Percentiles rank a stretch among this genome's conserved stretches.
These are phyloP conservation scores for Pichia cactophila DNA, from an alignment of 1,139 yeast genomes.

Conservation along the genomic window DNA sequence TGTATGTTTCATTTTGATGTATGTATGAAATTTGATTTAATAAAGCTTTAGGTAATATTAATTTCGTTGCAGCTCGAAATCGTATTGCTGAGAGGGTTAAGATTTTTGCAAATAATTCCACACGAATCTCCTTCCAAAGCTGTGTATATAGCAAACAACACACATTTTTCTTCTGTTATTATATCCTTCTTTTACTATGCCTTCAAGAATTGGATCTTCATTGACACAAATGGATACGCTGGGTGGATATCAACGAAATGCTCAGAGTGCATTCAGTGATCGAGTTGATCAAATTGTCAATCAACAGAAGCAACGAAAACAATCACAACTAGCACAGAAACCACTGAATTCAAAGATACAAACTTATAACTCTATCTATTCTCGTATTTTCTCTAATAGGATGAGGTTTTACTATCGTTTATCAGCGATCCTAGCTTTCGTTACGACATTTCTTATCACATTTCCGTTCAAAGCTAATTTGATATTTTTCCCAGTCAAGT, in stretches of 20 bases:
- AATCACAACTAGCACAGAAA: not conserved
- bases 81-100: too few relatives aligned
- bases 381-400: constrained; percentile 20
- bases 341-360: not conserved
- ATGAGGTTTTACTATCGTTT: constrained; percentile 28
- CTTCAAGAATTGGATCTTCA: not conserved
- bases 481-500: constrained; percentile 26
- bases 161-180: too few relatives aligned
- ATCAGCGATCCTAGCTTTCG: constrained; percentile 28
- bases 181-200: not conserved
- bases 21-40: too few relatives aligned
- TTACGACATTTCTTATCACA: constrained; percentile 22
- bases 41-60: too few relatives aligned
- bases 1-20: too few relatives aligned
- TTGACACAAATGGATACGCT: not conserved
- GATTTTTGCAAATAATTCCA: too few relatives aligned
- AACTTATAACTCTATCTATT: constrained; percentile 6
- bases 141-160: too few relatives aligned
- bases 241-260: not conserved
- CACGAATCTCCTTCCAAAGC: too few relatives aligned
- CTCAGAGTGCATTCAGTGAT: not conserved
- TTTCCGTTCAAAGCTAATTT: constrained; percentile 18
- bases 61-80: too few relatives aligned
- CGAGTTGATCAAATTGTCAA: not conserved
- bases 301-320: not conserved